Percentiles rank a stretch among this genome's conserved stretches.
These are phyloP conservation scores for Dothidotthia symphoricarpi DNA, from an alignment of 2,329 filamentous ascomycete species.

Conservation along the genomic window DNA sequence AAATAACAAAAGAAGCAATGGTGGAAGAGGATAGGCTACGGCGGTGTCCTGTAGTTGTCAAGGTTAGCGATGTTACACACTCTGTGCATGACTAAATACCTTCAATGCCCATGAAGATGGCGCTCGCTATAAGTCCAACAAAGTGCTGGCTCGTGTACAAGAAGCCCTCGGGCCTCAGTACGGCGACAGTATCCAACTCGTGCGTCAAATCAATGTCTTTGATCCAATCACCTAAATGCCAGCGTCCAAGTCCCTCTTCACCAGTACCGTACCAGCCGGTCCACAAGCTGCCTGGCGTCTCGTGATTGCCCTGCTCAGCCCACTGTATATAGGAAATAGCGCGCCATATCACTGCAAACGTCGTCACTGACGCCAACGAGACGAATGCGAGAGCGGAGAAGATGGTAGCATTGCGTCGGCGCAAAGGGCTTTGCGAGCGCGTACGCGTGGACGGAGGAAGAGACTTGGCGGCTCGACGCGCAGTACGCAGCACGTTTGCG, in stretches of 20 bases:
- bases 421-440: conserved; percentile 31
- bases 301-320: conserved; percentile 46
- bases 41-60: conserved; percentile 47
- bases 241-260: conserved; percentile 26
- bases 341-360: conserved; percentile 48
- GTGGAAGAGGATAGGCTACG: conserved; percentile 53
- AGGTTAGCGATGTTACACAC: neutral
- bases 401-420: conserved; percentile 33
- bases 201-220: conserved; percentile 53
- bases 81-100: conserved; percentile 41
- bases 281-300: conserved; percentile 44
- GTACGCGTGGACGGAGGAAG: conserved; percentile 38
- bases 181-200: conserved; percentile 56
- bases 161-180: conserved; percentile 56
- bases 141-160: conserved; percentile 65
- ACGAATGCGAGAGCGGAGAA: conserved; percentile 49
- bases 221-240: conserved; percentile 54
- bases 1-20: conserved; percentile 56
- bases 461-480: conserved; percentile 30
- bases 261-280: conserved; percentile 42
- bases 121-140: conserved; percentile 55
- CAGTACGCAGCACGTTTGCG: conserved; percentile 28
- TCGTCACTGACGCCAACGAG: conserved; percentile 48
- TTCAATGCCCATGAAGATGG: conserved; percentile 58
- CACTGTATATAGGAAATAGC: conserved; percentile 52